Evolutionary conservation across 225 moss, liverwort and hornwort species (phyloP).

Genomic region (Takakia lepidozioides): DNA sequence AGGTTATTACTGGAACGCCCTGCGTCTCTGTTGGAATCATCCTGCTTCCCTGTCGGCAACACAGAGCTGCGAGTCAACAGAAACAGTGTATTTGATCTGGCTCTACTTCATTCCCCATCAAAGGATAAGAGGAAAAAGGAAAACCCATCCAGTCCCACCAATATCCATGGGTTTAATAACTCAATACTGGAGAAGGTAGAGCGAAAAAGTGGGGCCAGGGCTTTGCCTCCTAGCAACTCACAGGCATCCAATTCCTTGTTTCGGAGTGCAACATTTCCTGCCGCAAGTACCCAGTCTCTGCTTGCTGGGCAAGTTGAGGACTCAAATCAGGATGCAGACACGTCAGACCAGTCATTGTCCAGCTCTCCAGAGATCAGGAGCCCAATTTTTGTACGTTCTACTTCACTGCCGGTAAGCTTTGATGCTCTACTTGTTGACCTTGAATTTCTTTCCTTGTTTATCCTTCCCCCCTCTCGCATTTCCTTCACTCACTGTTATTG

Average conservation of each 20-base stretch:
- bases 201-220: neutral
- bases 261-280: no score
- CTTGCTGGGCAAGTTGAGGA: conserved; percentile 5
- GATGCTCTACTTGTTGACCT: no score
- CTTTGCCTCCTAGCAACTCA: neutral
- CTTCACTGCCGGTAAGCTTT: conserved; percentile 27
- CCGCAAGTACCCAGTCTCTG: no score
- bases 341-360: conserved; percentile 6
- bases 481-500: no score
- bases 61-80: conserved; percentile 2
- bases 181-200: neutral
- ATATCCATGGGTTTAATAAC: neutral
- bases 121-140: conserved; percentile 18
- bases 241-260: no score
- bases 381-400: conserved; percentile 6
- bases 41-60: no score
- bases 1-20: no score
- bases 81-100: conserved; percentile 15
- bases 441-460: no score
- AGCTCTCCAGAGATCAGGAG: conserved; percentile 8
- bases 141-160: neutral
- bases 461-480: no score
- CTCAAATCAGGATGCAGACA: conserved; percentile 13
- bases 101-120: conserved; percentile 11
- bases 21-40: no score